Conservation (phyloP, 164 flowering plant genomes). For the Liriodendron chinense region DNA sequence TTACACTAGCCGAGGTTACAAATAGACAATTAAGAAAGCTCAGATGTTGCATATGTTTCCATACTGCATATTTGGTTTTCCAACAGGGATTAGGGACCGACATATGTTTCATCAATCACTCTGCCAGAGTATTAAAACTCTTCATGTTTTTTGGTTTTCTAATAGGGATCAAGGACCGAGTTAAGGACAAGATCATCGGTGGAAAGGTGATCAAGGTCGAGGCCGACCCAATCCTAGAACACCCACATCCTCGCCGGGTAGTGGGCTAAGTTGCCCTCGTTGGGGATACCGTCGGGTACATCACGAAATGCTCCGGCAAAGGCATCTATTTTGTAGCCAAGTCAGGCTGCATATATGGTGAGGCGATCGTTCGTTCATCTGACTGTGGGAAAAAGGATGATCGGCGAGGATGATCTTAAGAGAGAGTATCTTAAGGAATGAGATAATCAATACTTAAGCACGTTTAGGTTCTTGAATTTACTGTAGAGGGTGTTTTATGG, state of each 20-base stretch:
- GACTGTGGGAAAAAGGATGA: slow-evolving; percentile 53
- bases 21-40: too few species aligned
- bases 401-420: slow-evolving; percentile 59
- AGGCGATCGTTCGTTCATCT: slow-evolving; percentile 67
- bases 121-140: too few species aligned
- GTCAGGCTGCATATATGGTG: slow-evolving; percentile 76
- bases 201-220: slow-evolving; percentile 75
- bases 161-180: slow-evolving; percentile 50
- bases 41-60: too few species aligned
- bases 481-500: slow-evolving; percentile 74
- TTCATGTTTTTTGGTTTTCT: too few species aligned
- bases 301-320: slow-evolving; percentile 79
- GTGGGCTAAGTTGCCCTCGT: slow-evolving; percentile 63
- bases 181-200: slow-evolving; percentile 49
- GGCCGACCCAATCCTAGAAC: slow-evolving; percentile 90
- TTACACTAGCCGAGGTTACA: too few species aligned
- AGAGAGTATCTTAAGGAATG: slow-evolving; percentile 56
- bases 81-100: too few species aligned
- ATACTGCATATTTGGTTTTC: too few species aligned
- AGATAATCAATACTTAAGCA: slow-evolving; percentile 51
- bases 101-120: too few species aligned
- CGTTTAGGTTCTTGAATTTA: slow-evolving; percentile 63
- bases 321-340: slow-evolving; percentile 84
- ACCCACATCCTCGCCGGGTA: slow-evolving; percentile 62
- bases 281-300: slow-evolving; percentile 83